phyloP scores from a whole-genome alignment of 768 basidiomycete species.

The Pleurotus platypus region DNA sequence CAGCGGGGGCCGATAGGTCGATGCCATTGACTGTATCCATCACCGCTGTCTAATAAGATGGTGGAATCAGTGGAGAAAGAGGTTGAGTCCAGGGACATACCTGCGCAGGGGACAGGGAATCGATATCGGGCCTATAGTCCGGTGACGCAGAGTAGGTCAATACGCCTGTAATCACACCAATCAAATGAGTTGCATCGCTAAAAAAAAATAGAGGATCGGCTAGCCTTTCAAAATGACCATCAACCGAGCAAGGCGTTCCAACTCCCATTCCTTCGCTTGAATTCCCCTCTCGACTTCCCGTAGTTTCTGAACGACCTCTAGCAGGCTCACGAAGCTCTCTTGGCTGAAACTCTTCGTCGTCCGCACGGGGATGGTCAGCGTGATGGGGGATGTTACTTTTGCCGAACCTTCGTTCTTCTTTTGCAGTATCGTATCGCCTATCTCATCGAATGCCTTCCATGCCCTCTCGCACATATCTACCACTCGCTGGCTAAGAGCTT shows the following conservation, averaged over 20 bases:
- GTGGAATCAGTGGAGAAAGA: background rate
- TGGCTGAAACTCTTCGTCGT: conserved; percentile 59
- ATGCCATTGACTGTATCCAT: conserved; percentile 68
- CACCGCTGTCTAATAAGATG: conserved; percentile 54
- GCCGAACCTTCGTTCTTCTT: conserved; percentile 17
- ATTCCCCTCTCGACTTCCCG: conserved; percentile 45
- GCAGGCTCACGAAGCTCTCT: conserved; percentile 79
- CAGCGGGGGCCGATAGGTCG: conserved; percentile 57
- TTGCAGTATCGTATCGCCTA: conserved; percentile 53
- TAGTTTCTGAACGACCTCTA: conserved; percentile 65
- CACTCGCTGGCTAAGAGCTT: conserved; percentile 34
- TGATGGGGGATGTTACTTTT: conserved; percentile 6
- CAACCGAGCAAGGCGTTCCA: conserved; percentile 61
- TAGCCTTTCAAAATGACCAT: conserved; percentile 77
- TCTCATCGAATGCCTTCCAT: conserved; percentile 67
- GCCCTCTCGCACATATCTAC: conserved; percentile 50
- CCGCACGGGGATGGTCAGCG: conserved; percentile 19
- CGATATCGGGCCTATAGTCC: conserved; percentile 88
- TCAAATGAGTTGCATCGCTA: background rate
- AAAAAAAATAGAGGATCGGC: conserved; percentile 1
- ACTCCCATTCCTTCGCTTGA: conserved; percentile 59
- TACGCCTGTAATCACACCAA: conserved; percentile 40
- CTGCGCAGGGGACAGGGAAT: conserved; percentile 77
- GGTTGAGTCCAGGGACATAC: conserved; percentile 29
- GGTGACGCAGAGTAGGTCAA: conserved; percentile 79